phyloP scores from a whole-genome alignment of 371 early-diverging fungal genomes.

The Mucor piriformis region DNA sequence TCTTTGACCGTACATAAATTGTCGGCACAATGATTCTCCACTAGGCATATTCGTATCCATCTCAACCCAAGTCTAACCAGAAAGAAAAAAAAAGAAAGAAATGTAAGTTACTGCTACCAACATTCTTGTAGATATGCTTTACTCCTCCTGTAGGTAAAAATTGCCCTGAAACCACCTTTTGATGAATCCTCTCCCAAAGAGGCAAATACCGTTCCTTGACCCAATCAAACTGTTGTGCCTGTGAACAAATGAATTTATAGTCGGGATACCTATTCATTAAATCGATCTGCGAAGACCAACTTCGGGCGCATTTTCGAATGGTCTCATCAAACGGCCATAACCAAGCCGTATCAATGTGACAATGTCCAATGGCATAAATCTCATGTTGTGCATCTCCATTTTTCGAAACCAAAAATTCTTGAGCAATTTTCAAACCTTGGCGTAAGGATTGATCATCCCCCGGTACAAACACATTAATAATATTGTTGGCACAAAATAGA shows the following conservation, averaged over 20 bases:
- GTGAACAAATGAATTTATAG: slow-evolving; percentile 86
- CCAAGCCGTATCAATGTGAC: slow-evolving; percentile 65
- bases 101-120: neutral
- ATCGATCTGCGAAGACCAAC: slow-evolving; percentile 83
- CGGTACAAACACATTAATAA: slow-evolving; percentile 74
- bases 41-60: slow-evolving; percentile 97
- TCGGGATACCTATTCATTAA: slow-evolving; percentile 85
- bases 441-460: slow-evolving; percentile 53
- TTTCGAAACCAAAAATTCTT: slow-evolving; percentile 62
- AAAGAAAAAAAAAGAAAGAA: neutral
- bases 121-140: slow-evolving; percentile 14
- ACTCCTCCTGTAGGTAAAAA: slow-evolving; percentile 89
- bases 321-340: slow-evolving; percentile 92
- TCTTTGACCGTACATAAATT: slow-evolving; percentile 90
- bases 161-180: slow-evolving; percentile 65
- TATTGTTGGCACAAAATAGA: slow-evolving; percentile 77
- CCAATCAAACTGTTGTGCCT: slow-evolving; percentile 96
- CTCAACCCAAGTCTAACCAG: slow-evolving; percentile 87
- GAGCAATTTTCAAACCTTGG: slow-evolving; percentile 56
- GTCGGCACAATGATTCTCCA: slow-evolving; percentile 91
- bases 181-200: slow-evolving; percentile 75
- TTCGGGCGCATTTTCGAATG: slow-evolving; percentile 87
- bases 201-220: slow-evolving; percentile 75
- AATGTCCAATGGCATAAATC: slow-evolving; percentile 40
- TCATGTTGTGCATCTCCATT: slow-evolving; percentile 42